A percentile compares a stretch with the other conserved stretches of the same genome.
Conservation (phyloP, 805 yeast species). For the Candida manassasensis region DNA sequence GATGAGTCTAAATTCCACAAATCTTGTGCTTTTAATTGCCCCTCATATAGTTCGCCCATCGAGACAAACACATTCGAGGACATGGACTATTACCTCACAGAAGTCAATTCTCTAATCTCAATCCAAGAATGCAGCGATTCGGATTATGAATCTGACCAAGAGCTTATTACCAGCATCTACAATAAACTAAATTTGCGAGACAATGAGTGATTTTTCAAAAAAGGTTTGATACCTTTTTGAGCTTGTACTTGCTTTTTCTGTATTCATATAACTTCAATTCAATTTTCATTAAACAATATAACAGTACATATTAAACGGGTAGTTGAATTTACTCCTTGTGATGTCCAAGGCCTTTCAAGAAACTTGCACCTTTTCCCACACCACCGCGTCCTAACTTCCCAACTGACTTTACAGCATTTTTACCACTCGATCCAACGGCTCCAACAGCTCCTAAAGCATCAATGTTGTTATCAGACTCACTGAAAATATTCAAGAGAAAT, state of each 20-base stretch:
- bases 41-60: too few relatives aligned
- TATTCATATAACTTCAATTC: too few relatives aligned
- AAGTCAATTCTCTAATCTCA: too few relatives aligned
- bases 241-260: too few relatives aligned
- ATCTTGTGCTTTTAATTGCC: too few relatives aligned
- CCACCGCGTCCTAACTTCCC: slow-evolving; percentile 40
- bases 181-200: background rate
- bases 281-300: background rate
- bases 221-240: background rate
- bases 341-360: slow-evolving; percentile 30
- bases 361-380: slow-evolving; percentile 29
- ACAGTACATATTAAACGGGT: background rate
- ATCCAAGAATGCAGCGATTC: background rate
- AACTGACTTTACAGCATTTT: slow-evolving; percentile 35
- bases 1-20: background rate
- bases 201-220: background rate
- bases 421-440: slow-evolving; percentile 40
- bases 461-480: slow-evolving; percentile 13
- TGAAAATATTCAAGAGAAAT: slow-evolving; percentile 49
- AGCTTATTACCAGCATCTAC: background rate
- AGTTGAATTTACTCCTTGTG: too few relatives aligned
- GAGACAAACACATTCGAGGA: too few relatives aligned
- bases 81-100: too few relatives aligned
- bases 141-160: slow-evolving; percentile 3
- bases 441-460: slow-evolving; percentile 36